Conservation (phyloP, 2,329 filamentous ascomycete genomes). For the Claviceps monticola region DNA sequence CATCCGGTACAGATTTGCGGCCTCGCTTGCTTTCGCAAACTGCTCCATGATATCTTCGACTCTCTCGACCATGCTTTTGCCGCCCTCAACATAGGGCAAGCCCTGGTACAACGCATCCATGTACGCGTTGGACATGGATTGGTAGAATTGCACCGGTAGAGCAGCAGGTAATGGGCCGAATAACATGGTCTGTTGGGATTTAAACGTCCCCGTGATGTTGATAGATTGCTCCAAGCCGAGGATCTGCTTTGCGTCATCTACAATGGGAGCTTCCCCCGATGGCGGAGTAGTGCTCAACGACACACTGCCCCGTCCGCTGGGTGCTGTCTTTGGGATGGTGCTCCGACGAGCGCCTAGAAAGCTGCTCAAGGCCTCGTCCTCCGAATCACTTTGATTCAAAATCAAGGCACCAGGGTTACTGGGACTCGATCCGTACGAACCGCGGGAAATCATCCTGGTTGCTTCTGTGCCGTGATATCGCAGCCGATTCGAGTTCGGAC, state of each 20-base stretch:
- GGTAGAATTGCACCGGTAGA: slow-evolving; percentile 36
- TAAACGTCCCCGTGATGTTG: slow-evolving; percentile 41
- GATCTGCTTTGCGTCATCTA: slow-evolving; percentile 24
- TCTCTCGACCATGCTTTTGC: slow-evolving; percentile 29
- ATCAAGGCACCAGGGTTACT: slow-evolving; percentile 36
- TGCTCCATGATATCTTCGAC: slow-evolving; percentile 37
- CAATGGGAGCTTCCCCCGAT: slow-evolving; percentile 17
- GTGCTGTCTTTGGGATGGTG: slow-evolving; percentile 26
- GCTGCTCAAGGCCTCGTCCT: slow-evolving; percentile 48
- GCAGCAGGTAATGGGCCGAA: slow-evolving; percentile 42
- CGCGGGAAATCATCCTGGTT: slow-evolving; percentile 20
- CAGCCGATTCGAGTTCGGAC: slow-evolving; percentile 29
- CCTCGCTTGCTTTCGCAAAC: slow-evolving; percentile 44
- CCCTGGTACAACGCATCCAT: slow-evolving; percentile 37
- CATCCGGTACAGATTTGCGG: slow-evolving; percentile 41
- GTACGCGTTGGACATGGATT: slow-evolving; percentile 42
- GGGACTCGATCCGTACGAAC: slow-evolving; percentile 35
- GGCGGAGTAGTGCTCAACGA: slow-evolving; percentile 42
- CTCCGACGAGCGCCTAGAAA: slow-evolving; percentile 38
- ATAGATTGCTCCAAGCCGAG: slow-evolving; percentile 45
- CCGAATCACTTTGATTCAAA: slow-evolving; percentile 48
- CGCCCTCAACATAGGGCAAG: slow-evolving; percentile 27
- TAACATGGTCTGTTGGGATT: slow-evolving; percentile 48
- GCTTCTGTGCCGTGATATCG: slow-evolving; percentile 25
- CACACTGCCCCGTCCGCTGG: slow-evolving; percentile 28